Base-by-base conservation (phyloP, 2,329 filamentous ascomycete genomes). In the Clathrospora elynae region DNA sequence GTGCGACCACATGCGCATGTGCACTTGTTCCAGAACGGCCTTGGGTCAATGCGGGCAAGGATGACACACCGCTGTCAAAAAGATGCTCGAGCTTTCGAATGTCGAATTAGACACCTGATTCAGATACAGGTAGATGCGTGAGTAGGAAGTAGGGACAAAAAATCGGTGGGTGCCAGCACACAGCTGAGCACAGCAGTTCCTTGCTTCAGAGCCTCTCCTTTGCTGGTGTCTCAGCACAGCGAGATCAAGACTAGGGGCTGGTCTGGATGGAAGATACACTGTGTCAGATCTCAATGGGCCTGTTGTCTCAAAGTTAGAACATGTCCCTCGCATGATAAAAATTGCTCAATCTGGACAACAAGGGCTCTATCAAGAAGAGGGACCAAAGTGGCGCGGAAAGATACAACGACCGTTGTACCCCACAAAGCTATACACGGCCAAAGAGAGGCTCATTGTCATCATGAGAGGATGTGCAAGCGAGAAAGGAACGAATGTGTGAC, bases 301-400 rank as follows among this genome's bases (percentile, higher is more conserved):
- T 66, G 50, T 35, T 48, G 40, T 39, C 48, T 59, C 32, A 47
- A 40, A 37, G 53, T 68, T 48, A 67, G 63, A 56, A 36, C 16
- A 35, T 23, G 39, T 52, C 38, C 51, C 50, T 62, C 51, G 63
- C 64, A 66, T 68, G 42, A 61, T 35, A 47, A 30, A 46, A 49
- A 46, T 38, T 33, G 54, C 56, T 42, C 47, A 53, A 53, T 39
- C 23, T 39, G 48, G 56, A 55, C 40, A 45, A 52, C 43, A 54
- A 60, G 57, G 54, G 48, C 34, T 42, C 41, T 30, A 37, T 53
- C 43, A 55, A 43, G 32, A 35, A 26, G 24, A 37, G 35, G 46
- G 49, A 37, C 40, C 41, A 54, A 34, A 44, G 52, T 42, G 52
- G 59, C 49, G 53, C 48, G 31, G 29, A 53, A 41, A 45, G 34